Base-by-base conservation (phyloP, 352 stramenopile species). In the Ophiocytium majus region DNA sequence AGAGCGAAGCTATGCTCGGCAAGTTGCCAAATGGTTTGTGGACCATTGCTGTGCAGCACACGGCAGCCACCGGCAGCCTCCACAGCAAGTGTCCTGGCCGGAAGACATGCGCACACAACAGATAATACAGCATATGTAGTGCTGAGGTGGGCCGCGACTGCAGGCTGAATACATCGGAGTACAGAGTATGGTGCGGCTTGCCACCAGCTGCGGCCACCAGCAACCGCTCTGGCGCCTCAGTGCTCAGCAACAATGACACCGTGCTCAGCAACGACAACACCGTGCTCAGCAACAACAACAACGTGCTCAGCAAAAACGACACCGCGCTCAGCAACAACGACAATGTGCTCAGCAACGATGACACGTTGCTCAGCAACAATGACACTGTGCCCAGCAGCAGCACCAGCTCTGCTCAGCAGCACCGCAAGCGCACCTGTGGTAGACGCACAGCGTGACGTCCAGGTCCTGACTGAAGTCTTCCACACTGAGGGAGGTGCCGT, bases 391-490 rank as follows among this genome's bases (percentile, higher is more conserved):
- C 28, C 28, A 66, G n/a, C 57, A 66, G 57, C 57, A 66, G 57
- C 57, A 66, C 57, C 28, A 66, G 17, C 17, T 66, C 17, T 23
- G 19, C 19, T 19, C 57, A 66, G 57, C 28, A 28, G 17, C 28
- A 23, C 19, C 19, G 19, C 17, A 66, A 66, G 57, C 28, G 57
- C 64, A 81, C 34, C 89, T 88, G 82, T 96, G 93, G 75, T 94
- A 88, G 34, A 97, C 91, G 50, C 90, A 92, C 37, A 97, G 91
- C 76, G 92, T 93, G 85, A 93, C 95, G 76, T 93, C 91, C 81
- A 97, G 94, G 80, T 97, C 93, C 80, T 97, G 93, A 31, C 92
- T 96, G 86, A 96, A 97, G 86, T 97, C 93, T 83, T 97, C 93
- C 71, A 96, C 91, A 14, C 92, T 95, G 1, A 97, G 81, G 5